Percentiles rank a stretch among this genome's conserved stretches.
phyloP scores from a whole-genome alignment of 306 rosid genomes.

The Luffa acutangula region DNA sequence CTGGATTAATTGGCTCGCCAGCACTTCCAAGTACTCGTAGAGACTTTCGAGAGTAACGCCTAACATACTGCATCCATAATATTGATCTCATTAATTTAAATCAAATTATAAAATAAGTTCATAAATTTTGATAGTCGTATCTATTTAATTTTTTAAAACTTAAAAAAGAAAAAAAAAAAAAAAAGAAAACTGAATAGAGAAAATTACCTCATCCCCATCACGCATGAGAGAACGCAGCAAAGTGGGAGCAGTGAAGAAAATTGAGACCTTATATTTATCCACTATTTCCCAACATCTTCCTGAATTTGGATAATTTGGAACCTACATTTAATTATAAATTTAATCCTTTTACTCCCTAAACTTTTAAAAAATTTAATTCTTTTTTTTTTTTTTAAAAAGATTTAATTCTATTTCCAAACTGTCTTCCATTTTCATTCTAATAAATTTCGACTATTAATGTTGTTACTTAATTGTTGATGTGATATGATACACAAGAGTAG shows the following conservation, averaged over 20 bases:
- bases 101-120: too few relatives aligned
- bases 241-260: constrained; percentile 97
- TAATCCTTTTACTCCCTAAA: too few relatives aligned
- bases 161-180: too few relatives aligned
- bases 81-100: background rate
- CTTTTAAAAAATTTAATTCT: too few relatives aligned
- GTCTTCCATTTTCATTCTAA: too few relatives aligned
- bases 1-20: constrained; percentile 95
- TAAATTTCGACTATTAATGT: too few relatives aligned
- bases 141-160: background rate
- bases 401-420: too few relatives aligned
- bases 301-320: constrained; percentile 84
- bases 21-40: constrained; percentile 83
- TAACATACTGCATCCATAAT: constrained; percentile 58
- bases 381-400: too few relatives aligned
- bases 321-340: constrained; percentile 22
- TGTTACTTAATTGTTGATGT: too few relatives aligned
- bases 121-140: too few relatives aligned
- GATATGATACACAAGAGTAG: too few relatives aligned
- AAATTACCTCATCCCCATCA: constrained; percentile 53
- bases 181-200: background rate
- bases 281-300: constrained; percentile 98
- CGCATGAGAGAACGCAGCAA: constrained; percentile 98
- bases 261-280: constrained; percentile 79
- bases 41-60: constrained; percentile 70